phyloP scores from a whole-genome alignment of 345 rosid species.

The Aegle marmelos region DNA sequence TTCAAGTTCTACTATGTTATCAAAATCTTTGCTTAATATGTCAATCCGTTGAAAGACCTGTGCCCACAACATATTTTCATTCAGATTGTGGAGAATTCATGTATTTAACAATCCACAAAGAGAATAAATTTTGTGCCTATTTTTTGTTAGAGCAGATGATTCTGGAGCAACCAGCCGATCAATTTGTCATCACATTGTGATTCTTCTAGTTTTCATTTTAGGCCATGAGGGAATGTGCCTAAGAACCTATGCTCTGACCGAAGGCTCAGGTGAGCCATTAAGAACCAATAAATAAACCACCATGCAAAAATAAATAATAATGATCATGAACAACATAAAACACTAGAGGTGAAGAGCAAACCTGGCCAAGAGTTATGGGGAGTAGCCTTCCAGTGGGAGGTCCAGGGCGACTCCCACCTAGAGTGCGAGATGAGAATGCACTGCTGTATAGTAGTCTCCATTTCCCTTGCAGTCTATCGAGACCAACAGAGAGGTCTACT shows the following conservation, averaged over 20 bases:
- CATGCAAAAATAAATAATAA: background rate
- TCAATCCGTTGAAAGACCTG: slow-evolving; percentile 96
- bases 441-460: slow-evolving; percentile 93
- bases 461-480: slow-evolving; percentile 78
- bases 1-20: slow-evolving; percentile 82
- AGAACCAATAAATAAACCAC: background rate
- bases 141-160: background rate
- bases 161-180: background rate
- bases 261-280: background rate
- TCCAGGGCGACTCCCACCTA: slow-evolving; percentile 94
- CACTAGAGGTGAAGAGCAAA: slow-evolving; percentile 13
- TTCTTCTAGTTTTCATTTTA: too few species aligned
- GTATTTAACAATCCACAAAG: background rate
- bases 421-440: slow-evolving; percentile 84
- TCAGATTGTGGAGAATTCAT: background rate
- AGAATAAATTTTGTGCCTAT: background rate
- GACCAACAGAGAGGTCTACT: slow-evolving; percentile 50
- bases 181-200: background rate
- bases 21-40: slow-evolving; percentile 76
- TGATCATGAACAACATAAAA: background rate
- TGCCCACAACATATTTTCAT: background rate
- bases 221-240: too few species aligned
- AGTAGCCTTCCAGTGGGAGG: slow-evolving; percentile 83
- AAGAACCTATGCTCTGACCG: background rate
- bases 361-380: slow-evolving; percentile 94